Evolutionary conservation across 2,329 filamentous ascomycete species (phyloP), one percentile per base, ranked within the genome.

Genomic region (Xylogone sp.): DNA sequence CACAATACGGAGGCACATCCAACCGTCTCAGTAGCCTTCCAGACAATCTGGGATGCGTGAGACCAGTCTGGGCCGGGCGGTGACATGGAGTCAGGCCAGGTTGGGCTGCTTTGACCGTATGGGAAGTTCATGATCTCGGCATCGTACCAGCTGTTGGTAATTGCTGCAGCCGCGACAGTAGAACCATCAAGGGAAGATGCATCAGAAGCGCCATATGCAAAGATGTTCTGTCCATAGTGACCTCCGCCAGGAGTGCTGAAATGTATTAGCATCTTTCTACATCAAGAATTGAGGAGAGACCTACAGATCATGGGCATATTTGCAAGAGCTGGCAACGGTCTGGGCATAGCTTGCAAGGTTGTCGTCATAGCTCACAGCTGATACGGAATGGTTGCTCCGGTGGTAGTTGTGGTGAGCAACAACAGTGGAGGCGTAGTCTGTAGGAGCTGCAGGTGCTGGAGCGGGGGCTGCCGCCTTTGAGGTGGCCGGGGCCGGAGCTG

Each of bases 141-240:
- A 68, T 94, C 90, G 81, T 97, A 97, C 90, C 94, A 97, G 72
- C 86, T 77, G 67, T 93, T 81, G 63, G 84, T 89, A 66, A 93
- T 84, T 59, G 87, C 83, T 57, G 79, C 75, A 49, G 83, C 82
- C 56, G 89, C 76, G 45, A 84, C 79, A 54, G 69, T 71, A n/a
- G 72, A 67, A 2, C 70, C 64, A 54, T 81, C 77, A 59, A 85
- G 76, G 54, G 69, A 58, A n/a, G 51, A 61, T 21, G 74, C 68
- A 45, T 73, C 69, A 22, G 69, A 68, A 46, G 69, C 69, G 45
- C 71, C 78, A 66, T 69, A 77, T 59, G 86, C 84, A 65, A 89
- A 93, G 53, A 97, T 86, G 79, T 97, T 99, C 75, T 99, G 94
- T 57, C 94, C 94, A 65, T 94, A 95, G 43, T 79, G 76, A 50